These are phyloP conservation scores for Vickermania ingenoplastis DNA, from an alignment of 208 protist genomes.

Conservation along the genomic window DNA sequence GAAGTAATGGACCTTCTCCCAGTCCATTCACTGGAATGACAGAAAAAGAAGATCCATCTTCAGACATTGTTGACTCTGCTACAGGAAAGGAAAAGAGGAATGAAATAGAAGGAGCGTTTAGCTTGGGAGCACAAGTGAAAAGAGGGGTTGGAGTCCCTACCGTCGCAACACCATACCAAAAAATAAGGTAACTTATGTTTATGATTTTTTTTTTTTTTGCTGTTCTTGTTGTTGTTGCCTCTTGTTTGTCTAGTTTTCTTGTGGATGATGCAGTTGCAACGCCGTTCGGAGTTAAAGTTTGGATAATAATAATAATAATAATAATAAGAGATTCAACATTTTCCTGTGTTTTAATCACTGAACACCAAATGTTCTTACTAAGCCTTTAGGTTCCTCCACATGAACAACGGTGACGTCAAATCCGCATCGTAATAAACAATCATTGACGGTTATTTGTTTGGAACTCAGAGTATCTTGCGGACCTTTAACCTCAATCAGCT, in stretches of 20 bases:
- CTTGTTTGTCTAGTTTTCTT: too few relatives aligned
- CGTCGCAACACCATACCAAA: too few relatives aligned
- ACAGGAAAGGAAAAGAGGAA: conserved; percentile 16
- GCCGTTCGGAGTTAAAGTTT: too few relatives aligned
- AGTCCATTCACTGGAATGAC: not conserved
- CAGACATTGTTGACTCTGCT: not conserved
- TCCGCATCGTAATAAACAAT: conserved; percentile 49
- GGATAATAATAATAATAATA: too few relatives aligned
- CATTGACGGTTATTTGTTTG: conserved; percentile 57
- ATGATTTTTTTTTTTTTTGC: too few relatives aligned
- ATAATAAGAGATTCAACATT: too few relatives aligned
- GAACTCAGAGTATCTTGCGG: conserved; percentile 57
- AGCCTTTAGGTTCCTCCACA: not conserved
- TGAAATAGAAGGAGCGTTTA: conserved; percentile 5
- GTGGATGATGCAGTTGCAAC: too few relatives aligned
- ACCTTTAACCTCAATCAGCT: conserved; percentile 74
- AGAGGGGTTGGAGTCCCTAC: not conserved
- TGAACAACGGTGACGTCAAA: conserved; percentile 81
- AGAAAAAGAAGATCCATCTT: not conserved
- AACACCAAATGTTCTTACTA: not conserved
- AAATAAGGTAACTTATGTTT: too few relatives aligned
- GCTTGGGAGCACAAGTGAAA: conserved; percentile 2
- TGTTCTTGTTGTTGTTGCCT: too few relatives aligned
- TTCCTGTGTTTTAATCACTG: too few relatives aligned
- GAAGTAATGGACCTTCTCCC: not conserved